These are phyloP conservation scores for Pseudogymnoascus sp. DNA, from an alignment of 2,329 filamentous ascomycete genomes.

Conservation along the genomic window DNA sequence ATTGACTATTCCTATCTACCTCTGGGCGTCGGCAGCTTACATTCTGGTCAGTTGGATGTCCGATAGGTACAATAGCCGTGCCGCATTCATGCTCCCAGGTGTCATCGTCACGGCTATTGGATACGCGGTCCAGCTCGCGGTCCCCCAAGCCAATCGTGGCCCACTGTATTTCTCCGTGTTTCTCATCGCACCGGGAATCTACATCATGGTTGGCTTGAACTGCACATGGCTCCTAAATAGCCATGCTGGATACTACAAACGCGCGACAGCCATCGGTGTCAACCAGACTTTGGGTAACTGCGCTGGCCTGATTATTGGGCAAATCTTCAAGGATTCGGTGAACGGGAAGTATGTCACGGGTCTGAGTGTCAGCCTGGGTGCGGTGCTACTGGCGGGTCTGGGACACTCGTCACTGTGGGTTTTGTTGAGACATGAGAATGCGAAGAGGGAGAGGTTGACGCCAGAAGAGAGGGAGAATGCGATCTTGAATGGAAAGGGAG, in stretches of 20 bases:
- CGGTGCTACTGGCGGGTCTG: conserved; percentile 16
- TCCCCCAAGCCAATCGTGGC: background rate
- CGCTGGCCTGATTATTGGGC: conserved; percentile 27
- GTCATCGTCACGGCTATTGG: conserved; percentile 11
- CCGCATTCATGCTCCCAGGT: conserved; percentile 7
- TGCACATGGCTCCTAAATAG: conserved; percentile 39
- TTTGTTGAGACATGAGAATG: conserved; percentile 18
- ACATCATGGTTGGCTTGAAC: conserved; percentile 40
- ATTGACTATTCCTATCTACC: conserved; percentile 48
- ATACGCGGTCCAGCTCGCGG: conserved; percentile 12
- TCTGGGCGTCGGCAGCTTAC: conserved; percentile 39
- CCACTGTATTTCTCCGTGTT: background rate
- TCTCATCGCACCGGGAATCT: conserved; percentile 34
- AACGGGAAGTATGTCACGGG: conserved; percentile 21
- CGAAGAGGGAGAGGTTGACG: conserved; percentile 15
- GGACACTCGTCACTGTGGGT: conserved; percentile 19
- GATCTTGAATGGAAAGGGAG: conserved; percentile 18
- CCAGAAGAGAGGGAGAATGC: conserved; percentile 18
- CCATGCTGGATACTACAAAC: conserved; percentile 36
- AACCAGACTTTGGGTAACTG: conserved; percentile 39
- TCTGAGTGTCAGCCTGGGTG: conserved; percentile 19
- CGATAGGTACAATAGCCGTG: conserved; percentile 28
- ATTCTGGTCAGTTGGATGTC: conserved; percentile 38
- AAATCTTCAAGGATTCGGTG: conserved; percentile 12
- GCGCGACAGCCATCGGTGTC: conserved; percentile 38